These are phyloP conservation scores for Escovopsis sp. DNA, from an alignment of 2,329 filamentous ascomycete species.

Conservation along the genomic window DNA sequence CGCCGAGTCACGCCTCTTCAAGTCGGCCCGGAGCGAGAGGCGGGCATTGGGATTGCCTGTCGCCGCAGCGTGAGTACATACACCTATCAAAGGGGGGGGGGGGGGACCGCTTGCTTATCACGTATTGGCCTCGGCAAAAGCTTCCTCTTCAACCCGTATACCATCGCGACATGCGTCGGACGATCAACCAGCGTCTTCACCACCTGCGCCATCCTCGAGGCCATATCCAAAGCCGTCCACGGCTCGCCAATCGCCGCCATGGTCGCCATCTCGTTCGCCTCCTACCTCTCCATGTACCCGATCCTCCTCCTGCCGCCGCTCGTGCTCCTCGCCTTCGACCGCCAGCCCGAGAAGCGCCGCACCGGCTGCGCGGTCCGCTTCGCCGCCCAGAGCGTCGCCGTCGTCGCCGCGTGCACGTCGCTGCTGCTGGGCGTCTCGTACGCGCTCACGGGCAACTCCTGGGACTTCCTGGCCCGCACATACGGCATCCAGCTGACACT, in stretches of 20 bases:
- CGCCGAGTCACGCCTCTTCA: constrained; percentile 56
- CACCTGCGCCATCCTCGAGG: constrained; percentile 72
- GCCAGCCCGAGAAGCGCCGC: constrained; percentile 24
- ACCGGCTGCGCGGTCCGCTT: constrained; percentile 32
- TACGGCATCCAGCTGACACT: constrained; percentile 88
- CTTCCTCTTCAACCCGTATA: constrained; percentile 91
- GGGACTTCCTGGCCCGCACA: constrained; percentile 76
- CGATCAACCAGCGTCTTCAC: constrained; percentile 82
- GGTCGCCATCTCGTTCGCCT: constrained; percentile 71
- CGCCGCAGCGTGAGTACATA: constrained; percentile 53
- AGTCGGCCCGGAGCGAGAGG: constrained; percentile 62
- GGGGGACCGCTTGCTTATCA: no score
- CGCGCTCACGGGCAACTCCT: constrained; percentile 59
- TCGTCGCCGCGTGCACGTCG: constrained; percentile 40
- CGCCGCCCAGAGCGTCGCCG: constrained; percentile 33
- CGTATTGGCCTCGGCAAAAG: constrained; percentile 15
- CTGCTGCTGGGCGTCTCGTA: constrained; percentile 58
- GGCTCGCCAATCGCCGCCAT: constrained; percentile 64
- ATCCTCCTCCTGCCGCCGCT: constrained; percentile 74
- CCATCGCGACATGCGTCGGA: constrained; percentile 77
- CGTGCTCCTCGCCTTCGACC: constrained; percentile 66
- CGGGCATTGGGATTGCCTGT: constrained; percentile 62
- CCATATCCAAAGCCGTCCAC: constrained; percentile 64
- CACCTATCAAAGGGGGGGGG: no score
- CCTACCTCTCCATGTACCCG: constrained; percentile 87